Evolutionary conservation across 2,329 filamentous ascomycete species (phyloP).

Genomic region (Calonectria hongkongensis): DNA sequence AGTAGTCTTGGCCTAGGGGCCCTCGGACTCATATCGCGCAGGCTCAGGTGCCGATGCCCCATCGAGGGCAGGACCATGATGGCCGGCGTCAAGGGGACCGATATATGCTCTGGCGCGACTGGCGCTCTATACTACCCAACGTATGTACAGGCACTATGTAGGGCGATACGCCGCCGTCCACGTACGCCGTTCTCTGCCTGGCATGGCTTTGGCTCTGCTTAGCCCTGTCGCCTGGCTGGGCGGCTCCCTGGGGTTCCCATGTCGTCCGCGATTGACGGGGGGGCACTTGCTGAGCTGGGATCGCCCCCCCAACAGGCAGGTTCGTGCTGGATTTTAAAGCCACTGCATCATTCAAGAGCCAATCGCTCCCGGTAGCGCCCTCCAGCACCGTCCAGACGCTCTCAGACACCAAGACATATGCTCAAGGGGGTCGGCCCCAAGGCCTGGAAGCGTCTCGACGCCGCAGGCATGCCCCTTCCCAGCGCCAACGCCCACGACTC

Average conservation of each 20-base stretch:
- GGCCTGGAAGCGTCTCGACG: constrained; percentile 50
- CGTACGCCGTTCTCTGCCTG: constrained; percentile 36
- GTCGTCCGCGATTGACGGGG: constrained; percentile 33
- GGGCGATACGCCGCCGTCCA: constrained; percentile 37
- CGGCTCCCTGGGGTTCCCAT: constrained; percentile 42
- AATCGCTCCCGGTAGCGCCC: constrained; percentile 43
- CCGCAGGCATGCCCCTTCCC: constrained; percentile 37
- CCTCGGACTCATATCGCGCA: constrained; percentile 34
- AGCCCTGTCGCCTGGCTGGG: constrained; percentile 40
- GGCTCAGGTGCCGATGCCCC: constrained; percentile 27
- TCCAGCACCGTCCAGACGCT: constrained; percentile 22
- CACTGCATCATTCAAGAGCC: constrained; percentile 51
- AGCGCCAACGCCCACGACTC: constrained; percentile 40
- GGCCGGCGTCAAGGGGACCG: constrained; percentile 21
- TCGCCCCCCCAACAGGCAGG: constrained; percentile 46
- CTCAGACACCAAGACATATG: constrained; percentile 19
- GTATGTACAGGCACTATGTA: constrained; percentile 16
- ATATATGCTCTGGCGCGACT: constrained; percentile 40
- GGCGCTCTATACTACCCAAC: constrained; percentile 41
- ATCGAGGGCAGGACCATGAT: constrained; percentile 13
- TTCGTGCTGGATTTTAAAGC: constrained; percentile 47
- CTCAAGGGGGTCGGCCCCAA: constrained; percentile 44
- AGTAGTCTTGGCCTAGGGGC: constrained; percentile 26
- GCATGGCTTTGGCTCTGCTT: constrained; percentile 31
- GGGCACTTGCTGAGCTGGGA: constrained; percentile 38